Base-by-base conservation (phyloP, 23 red algal species). In the Gracilaria vermiculophylla region DNA sequence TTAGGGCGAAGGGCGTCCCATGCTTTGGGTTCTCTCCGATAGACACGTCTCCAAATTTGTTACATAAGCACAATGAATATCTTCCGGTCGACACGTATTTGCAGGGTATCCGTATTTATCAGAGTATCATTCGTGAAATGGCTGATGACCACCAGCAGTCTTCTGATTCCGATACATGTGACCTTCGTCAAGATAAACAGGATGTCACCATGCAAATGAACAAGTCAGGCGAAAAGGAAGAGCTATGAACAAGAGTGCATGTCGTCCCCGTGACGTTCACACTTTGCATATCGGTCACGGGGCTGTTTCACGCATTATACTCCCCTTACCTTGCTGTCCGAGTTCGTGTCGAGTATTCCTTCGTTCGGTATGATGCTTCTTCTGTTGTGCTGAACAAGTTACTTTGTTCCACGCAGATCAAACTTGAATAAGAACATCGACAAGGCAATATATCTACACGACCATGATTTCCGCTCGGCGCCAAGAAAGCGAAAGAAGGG, bases 1-100 rank as follows among this genome's bases (percentile, higher is more conserved):
- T 98, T 17, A 33, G 96, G 52, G 32, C 89, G 41, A 61, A 62
- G 39, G 83, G 76, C 1, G 62, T 95, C 1, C 88, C 88, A 14
- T 78, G 76, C 53, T 93, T 92, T 77, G 96, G 96, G 0, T 87
- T 92, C 54, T 93, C 79, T 65, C 82, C 92, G n/a, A 91, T 98
- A 71, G 57, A 95, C 32, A 70, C 23, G 43, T 78, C 87, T 11
- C 87, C 91, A 28, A 60, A 84, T 25, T 83, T 95, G 43, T 71
- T 98, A 25, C 96, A 98, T 76, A 90, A 95, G 54, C 85, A 92
- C 33, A 78, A 98, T 69, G 96, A 98, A 85, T 86, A 84, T 74
- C 55, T 98, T 50, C 60, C 90, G 24, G 57, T 86, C 19, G 76
- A 87, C 42, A 83, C 72, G 0, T 95, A 93, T 65, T 36, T 87